Evolutionary conservation across 2,329 filamentous ascomycete species (phyloP), one percentile per base, ranked within the genome.

Genomic region (Penicillium sp.): DNA sequence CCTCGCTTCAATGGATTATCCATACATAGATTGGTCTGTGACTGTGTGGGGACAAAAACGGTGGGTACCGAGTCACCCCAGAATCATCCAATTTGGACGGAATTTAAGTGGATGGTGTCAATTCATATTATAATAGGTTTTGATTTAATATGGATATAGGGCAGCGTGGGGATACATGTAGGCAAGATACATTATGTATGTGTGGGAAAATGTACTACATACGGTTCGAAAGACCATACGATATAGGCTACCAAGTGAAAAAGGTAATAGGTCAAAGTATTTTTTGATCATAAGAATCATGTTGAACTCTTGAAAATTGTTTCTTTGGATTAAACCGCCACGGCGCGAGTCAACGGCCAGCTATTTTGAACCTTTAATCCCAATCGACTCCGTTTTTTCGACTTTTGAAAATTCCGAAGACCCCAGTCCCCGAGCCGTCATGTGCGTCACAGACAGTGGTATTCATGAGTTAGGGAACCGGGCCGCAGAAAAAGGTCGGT

Each of bases 291-390:
- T 67, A 67, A 67, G 64, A 67, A 57, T 72, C 69, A 71, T 71
- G 69, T 64, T 71, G 68, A 72, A 72, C 67, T 72, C 70, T 70
- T 67, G 65, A 68, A 71, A 68, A 70, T 67, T 67, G 69, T 71
- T 74, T 70, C 53, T 67, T 73, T 75, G 73, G 70, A 73, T 76
- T 76, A 75, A 75, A 74, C 69, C 73, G 73, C 73, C 70, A 73
- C 73, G 72, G 73, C 67, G 69, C 70, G 72, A 75, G 71, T 71
- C 68, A 71, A 69, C 69, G 72, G 72, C 69, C 71, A 74, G 69
- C 70, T 73, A 74, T 69, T 72, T 73, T 72, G 68, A 74, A 73
- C 70, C 74, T 72, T 75, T 71, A 63, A 72, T 73, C 72, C 71
- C 72, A 68, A 65, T 67, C 67, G 72, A 77, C 73, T 75, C 74